Base-by-base conservation (phyloP, 345 rosid genomes). In the Hibiscus trionum region DNA sequence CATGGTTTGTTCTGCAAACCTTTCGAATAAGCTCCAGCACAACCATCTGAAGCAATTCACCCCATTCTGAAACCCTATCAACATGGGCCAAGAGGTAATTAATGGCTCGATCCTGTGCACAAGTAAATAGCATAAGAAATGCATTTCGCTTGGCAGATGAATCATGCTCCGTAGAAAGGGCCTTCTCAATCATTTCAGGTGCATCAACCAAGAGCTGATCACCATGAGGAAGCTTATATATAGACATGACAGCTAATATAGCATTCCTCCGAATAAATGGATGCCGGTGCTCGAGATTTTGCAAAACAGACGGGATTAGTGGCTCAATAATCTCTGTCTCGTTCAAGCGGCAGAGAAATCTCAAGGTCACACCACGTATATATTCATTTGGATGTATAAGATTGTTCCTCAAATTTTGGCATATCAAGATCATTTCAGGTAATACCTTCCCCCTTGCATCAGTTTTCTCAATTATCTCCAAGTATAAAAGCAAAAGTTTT, bases 301-400 rank as follows among this genome's bases (percentile, higher is more conserved):
- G 88, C 52, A 90, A 76, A 76, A 88, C 79, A 0, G 93, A 90
- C 24, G 91, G 96, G 76, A 87, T 88, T 77, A 90, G 70, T 9
- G 90, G 90, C 73, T 87, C 90, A 39, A 87, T 33, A 15, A 75
- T 47, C 59, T 75, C 78, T 27, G 69, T 49, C 66, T 75, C 78
- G 33, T 52, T 60, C 61, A 68, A 50, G 27, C 78, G 78, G 55
- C 78, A 75, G 24, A 75, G 87, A 73, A 90, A 90, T 78, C 96
- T 78, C 75, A 90, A 76, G 11, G 91, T 90, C 46, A 88, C 93
- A 63, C 98, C 98, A 71, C 97, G 93, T 46, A 93, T 90, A 75
- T 93, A 91, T 83, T 91, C 98, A 70, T 93, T 93, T 0, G 97
- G 93, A 75, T 90, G 96, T 84, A 90, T 94, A 78, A 93, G 98